These are phyloP conservation scores for Crepidotus variabilis DNA, from an alignment of 768 basidiomycete genomes.

Conservation along the genomic window DNA sequence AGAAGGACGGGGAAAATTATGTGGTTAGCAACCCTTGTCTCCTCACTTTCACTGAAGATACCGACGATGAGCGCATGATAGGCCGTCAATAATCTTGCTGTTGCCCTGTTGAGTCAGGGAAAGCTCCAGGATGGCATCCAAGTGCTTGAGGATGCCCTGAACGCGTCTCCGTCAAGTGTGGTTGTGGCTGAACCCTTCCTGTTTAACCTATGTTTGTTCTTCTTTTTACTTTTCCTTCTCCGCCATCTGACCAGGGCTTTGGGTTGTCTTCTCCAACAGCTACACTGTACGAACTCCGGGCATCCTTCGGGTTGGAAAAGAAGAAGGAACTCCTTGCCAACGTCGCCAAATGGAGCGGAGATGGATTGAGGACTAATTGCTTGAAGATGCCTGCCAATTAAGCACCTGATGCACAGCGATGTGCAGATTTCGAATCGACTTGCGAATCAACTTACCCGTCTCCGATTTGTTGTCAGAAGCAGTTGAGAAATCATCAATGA, in stretches of 20 bases:
- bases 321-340: constrained; percentile 72
- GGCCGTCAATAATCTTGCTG: constrained; percentile 78
- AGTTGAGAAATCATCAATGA: too few species aligned
- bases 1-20: constrained; percentile 55
- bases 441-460: too few species aligned
- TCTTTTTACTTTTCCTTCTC: background rate
- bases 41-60: background rate
- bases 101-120: constrained; percentile 68
- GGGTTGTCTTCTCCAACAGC: constrained; percentile 35
- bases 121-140: constrained; percentile 73
- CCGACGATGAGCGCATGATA: constrained; percentile 16
- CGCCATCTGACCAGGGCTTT: background rate
- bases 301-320: constrained; percentile 67
- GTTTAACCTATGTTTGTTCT: constrained; percentile 73
- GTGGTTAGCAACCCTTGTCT: constrained; percentile 36
- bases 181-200: constrained; percentile 79
- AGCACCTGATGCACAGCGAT: background rate
- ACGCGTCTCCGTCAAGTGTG: constrained; percentile 62
- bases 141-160: constrained; percentile 59
- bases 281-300: constrained; percentile 80
- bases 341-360: constrained; percentile 84
- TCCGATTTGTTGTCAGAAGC: too few species aligned
- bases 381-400: constrained; percentile 72
- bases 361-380: constrained; percentile 72
- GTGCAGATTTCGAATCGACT: background rate